phyloP scores from a whole-genome alignment of 1,139 yeast species.

The Hemisphaericaspora xylofermentans region DNA sequence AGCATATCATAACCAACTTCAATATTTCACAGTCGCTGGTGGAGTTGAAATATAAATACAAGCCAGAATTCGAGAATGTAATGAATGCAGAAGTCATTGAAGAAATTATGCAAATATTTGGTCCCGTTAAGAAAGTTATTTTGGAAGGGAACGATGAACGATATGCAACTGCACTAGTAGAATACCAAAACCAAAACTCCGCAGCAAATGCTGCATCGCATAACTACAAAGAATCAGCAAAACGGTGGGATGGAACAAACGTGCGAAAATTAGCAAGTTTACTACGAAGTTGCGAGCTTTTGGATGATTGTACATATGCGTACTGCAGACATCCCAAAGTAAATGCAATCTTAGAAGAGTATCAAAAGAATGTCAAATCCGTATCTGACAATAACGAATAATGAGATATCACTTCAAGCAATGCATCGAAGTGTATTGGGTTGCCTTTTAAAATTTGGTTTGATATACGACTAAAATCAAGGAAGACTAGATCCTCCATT shows the following conservation, averaged over 20 bases:
- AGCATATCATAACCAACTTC: background rate
- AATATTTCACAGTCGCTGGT: constrained; percentile 20
- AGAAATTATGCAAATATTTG: constrained; percentile 49
- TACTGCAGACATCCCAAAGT: constrained; percentile 9
- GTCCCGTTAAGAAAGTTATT: constrained; percentile 26
- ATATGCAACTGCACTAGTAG: constrained; percentile 41
- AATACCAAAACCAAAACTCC: constrained; percentile 23
- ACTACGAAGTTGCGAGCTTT: constrained; percentile 32
- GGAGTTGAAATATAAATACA: constrained; percentile 41
- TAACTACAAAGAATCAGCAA: constrained; percentile 41
- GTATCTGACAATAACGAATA: constrained; percentile 33
- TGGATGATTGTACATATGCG: background rate
- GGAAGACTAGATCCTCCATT: background rate
- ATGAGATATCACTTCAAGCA: constrained; percentile 4
- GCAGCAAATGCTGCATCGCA: constrained; percentile 34
- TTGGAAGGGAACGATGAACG: constrained; percentile 20
- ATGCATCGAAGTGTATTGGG: constrained; percentile 1
- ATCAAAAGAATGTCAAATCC: constrained; percentile 25
- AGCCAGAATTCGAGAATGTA: constrained; percentile 31
- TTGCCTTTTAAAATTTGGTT: constrained; percentile 21
- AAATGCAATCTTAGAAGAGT: constrained; percentile 8
- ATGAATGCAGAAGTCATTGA: constrained; percentile 32
- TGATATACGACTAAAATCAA: constrained; percentile 22
- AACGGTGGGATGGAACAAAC: constrained; percentile 47
- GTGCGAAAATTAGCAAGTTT: constrained; percentile 50